phyloP scores from a whole-genome alignment of 1,284 basidiomycete species.

The Pterula multifida region DNA sequence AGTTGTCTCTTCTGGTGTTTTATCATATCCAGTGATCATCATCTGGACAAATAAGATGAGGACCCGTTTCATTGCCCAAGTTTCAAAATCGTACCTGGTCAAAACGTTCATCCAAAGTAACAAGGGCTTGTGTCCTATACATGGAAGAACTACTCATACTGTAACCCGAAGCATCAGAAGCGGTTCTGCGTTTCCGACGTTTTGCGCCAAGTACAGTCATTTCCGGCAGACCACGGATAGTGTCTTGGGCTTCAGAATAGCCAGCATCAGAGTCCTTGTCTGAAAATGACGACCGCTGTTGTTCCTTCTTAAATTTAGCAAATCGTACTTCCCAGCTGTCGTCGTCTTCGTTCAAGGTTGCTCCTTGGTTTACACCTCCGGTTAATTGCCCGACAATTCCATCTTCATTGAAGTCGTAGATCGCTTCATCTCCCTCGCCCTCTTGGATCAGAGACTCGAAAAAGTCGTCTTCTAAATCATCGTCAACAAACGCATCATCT shows the following conservation, averaged over 20 bases:
- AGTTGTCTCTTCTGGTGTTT: conserved; percentile 28
- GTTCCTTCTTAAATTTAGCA: conserved; percentile 59
- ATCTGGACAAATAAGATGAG: conserved; percentile 19
- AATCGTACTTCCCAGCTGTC: conserved; percentile 67
- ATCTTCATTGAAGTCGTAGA: conserved; percentile 66
- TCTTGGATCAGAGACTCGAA: conserved; percentile 62
- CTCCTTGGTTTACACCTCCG: conserved; percentile 13
- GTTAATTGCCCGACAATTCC: conserved; percentile 24
- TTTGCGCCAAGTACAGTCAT: conserved; percentile 72
- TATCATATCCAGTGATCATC: conserved; percentile 50
- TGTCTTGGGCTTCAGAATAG: conserved; percentile 72
- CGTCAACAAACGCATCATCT: conserved; percentile 89
- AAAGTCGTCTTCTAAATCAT: conserved; percentile 58
- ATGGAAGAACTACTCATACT: conserved; percentile 97
- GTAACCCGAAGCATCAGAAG: conserved; percentile 82
- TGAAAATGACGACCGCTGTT: conserved; percentile 17
- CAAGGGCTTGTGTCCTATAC: conserved; percentile 84
- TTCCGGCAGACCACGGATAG: conserved; percentile 57
- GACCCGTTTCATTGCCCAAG: neutral
- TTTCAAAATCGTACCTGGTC: conserved; percentile 58
- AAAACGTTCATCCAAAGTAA: conserved; percentile 87
- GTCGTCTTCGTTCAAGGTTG: conserved; percentile 20
- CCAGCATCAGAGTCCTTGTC: conserved; percentile 36
- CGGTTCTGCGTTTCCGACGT: conserved; percentile 56
- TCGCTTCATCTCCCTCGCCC: conserved; percentile 52